Base-by-base conservation (phyloP, 2,329 filamentous ascomycete genomes). In the Ramularia collo-cygni region DNA sequence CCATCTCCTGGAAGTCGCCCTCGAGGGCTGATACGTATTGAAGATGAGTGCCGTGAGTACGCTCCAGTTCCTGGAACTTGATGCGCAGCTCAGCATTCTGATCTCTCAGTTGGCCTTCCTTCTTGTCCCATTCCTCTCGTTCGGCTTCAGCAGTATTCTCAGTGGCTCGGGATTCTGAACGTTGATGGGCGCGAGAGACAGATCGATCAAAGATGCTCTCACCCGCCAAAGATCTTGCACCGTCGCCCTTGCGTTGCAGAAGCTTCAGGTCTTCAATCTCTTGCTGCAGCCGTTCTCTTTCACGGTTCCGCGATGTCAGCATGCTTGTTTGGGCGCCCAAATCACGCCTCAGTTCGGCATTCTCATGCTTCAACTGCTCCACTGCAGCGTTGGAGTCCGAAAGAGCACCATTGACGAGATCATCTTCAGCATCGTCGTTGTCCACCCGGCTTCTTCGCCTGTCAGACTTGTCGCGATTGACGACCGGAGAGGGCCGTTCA, bases 211-310 rank as follows among this genome's bases (percentile, higher is more conserved):
- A 76, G 30, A 96, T 83, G 59, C 88, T 95, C 58, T 96, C 92
- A 4, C 90, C 80, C 1, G 87, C 71, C 38, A 76, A 63, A 3
- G 76, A 80, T 41, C 72, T 66, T 57, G 51, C 75, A 38, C 62
- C 64, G 46, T 77, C 83, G 19, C 77, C 78, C 47, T 86, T 80
- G 39, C 88, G 81, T 50, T 88, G 82, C 2, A 84, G 79, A 54
- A 96, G 79, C 65, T 96, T 98, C 47, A 98, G 72, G 46, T 95
- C 89, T 64, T 98, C 92, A 47, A 96, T 96, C 61, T 98, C 90
- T 59, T 95, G 87, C 62, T 96, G 94, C 7, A 98, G 72, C 4
- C 88, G 79, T 60, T 96, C 89, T 59, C 95, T 93, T 60, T 98
- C 92, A 17, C 88, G 83, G 57, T 95, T 95, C 16, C 92, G 77